Conservation (phyloP, 2,329 filamentous ascomycete species). For the Cercospora sp. region DNA sequence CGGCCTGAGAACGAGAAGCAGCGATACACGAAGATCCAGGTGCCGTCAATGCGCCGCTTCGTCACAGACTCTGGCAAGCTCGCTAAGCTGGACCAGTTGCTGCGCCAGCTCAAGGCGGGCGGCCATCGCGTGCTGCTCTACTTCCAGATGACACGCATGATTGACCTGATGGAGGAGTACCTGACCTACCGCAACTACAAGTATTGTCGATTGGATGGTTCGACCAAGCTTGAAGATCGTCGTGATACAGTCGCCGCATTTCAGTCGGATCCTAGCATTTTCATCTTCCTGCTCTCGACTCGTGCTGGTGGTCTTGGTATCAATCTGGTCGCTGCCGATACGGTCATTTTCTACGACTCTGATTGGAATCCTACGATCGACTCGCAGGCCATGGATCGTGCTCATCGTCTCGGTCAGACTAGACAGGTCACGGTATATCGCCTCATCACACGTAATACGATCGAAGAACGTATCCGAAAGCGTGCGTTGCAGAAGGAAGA, state of each 20-base stretch:
- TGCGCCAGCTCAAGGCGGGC: slow-evolving; percentile 86
- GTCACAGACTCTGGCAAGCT: slow-evolving; percentile 98
- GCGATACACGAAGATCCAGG: slow-evolving; percentile 84
- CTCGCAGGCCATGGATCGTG: slow-evolving; percentile 97
- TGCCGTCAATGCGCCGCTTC: slow-evolving; percentile 95
- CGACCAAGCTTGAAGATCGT: slow-evolving; percentile 94
- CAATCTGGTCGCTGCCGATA: slow-evolving; percentile 93
- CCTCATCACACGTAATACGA: slow-evolving; percentile 92
- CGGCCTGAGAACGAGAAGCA: slow-evolving; percentile 76
- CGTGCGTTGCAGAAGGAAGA: slow-evolving; percentile 97
- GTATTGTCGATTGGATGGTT: slow-evolving; percentile 93
- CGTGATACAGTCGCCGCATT: slow-evolving; percentile 96
- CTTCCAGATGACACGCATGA: slow-evolving; percentile 99
- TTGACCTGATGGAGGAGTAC: slow-evolving; percentile 98
- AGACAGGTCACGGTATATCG: slow-evolving; percentile 96
- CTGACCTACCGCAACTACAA: slow-evolving; percentile 99
- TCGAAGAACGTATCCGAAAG: slow-evolving; percentile 97
- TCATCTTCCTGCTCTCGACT: slow-evolving; percentile 93
- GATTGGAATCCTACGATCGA: slow-evolving; percentile 99
- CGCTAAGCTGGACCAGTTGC: slow-evolving; percentile 81
- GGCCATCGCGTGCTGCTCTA: slow-evolving; percentile 93
- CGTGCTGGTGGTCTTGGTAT: slow-evolving; percentile 97
- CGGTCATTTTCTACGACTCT: slow-evolving; percentile 98
- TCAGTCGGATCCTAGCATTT: slow-evolving; percentile 91
- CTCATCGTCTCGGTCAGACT: slow-evolving; percentile 94